These are phyloP conservation scores for Phytophthora pistaciae DNA, from an alignment of 352 stramenopile genomes.

Conservation along the genomic window DNA sequence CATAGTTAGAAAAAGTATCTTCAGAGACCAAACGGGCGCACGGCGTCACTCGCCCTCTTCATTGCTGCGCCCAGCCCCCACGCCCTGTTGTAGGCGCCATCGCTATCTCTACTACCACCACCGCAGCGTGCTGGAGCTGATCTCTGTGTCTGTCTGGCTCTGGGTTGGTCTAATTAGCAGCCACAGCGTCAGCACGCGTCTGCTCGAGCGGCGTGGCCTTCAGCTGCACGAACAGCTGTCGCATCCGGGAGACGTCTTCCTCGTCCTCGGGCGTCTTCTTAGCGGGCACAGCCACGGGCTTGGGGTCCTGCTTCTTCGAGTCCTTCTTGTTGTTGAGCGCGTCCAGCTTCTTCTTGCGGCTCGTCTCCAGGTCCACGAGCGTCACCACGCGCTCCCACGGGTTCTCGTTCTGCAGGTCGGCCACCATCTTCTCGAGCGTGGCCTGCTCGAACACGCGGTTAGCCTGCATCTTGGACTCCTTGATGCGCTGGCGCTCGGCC, in stretches of 20 bases:
- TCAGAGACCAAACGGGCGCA: conserved; percentile 26
- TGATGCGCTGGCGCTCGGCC: conserved; percentile 83
- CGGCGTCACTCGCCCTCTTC: conserved; percentile 3
- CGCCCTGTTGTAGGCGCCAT: not conserved
- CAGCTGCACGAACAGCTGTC: conserved; percentile 94
- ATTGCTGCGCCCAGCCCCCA: conserved; percentile 13
- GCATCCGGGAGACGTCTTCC: conserved; percentile 93
- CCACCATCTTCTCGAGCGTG: conserved; percentile 95
- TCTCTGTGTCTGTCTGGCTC: conserved; percentile 19
- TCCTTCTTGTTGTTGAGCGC: conserved; percentile 60
- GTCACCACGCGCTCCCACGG: conserved; percentile 95
- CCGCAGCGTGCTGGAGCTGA: conserved; percentile 17
- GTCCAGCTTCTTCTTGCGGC: conserved; percentile 77
- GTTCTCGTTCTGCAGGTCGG: conserved; percentile 95
- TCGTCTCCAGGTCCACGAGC: conserved; percentile 92
- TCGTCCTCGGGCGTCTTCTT: conserved; percentile 80
- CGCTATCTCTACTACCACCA: conserved; percentile 16
- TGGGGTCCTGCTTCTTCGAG: conserved; percentile 52
- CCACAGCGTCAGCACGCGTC: conserved; percentile 61
- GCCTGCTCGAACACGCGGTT: conserved; percentile 95
- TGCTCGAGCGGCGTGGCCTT: conserved; percentile 93
- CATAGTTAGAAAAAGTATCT: conserved; percentile 24
- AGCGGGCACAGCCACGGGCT: conserved; percentile 43
- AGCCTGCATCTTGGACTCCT: conserved; percentile 92
- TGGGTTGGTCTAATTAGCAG: conserved; percentile 48